Conservation (phyloP, 2,329 filamentous ascomycete species). For the Sodiomyces alkalinus region DNA sequence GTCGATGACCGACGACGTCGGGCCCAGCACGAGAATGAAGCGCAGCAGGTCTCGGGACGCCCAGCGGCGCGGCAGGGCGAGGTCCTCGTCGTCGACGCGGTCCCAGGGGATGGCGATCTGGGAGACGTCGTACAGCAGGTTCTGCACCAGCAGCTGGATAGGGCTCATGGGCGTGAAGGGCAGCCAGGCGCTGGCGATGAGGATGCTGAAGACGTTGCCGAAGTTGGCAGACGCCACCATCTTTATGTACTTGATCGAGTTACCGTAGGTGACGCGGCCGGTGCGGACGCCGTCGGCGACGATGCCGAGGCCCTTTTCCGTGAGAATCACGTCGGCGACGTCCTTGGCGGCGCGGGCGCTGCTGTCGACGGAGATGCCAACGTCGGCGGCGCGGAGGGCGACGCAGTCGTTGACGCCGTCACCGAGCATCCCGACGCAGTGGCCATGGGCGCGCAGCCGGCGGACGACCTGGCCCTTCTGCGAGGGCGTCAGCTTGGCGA, state of each 20-base stretch:
- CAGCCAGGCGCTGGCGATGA: constrained; percentile 14
- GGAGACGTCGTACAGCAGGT: constrained; percentile 14
- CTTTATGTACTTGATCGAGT: constrained; percentile 16
- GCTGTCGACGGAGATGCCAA: constrained; percentile 16
- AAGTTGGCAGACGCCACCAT: constrained; percentile 17
- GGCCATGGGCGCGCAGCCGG: constrained; percentile 10
- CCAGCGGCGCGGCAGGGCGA: constrained; percentile 13
- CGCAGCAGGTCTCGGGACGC: constrained; percentile 13
- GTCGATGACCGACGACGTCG: constrained; percentile 14
- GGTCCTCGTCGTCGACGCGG: constrained; percentile 12
- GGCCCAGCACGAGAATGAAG: constrained; percentile 13
- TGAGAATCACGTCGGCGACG: constrained; percentile 14
- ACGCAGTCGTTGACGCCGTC: constrained; percentile 17
- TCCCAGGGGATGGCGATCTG: constrained; percentile 17
- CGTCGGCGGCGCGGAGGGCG: constrained; percentile 12
- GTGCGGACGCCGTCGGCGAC: constrained; percentile 12
- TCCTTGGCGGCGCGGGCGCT: constrained; percentile 14
- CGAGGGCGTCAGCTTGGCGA: constrained; percentile 13
- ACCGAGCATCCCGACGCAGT: constrained; percentile 15
- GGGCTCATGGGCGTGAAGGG: constrained; percentile 13
- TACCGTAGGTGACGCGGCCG: constrained; percentile 13
- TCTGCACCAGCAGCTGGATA: constrained; percentile 13
- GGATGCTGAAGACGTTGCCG: constrained; percentile 15
- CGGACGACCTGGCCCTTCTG: constrained; percentile 13
- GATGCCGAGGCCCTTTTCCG: constrained; percentile 14